phyloP scores from a whole-genome alignment of 176 grass and related monocot species.

The Puya raimondii region DNA sequence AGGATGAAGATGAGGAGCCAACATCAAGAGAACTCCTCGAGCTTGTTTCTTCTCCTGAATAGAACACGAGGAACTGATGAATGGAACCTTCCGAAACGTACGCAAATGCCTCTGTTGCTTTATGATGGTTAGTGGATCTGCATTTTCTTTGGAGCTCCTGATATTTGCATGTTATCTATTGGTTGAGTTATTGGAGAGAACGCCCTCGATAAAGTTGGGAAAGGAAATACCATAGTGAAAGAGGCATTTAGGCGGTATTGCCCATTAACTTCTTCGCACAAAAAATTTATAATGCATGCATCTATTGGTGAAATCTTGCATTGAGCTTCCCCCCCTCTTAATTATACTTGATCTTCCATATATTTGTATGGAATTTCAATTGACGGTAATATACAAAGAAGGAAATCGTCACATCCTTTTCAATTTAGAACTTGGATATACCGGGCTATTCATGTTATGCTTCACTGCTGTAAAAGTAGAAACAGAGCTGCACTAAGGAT shows the following conservation, averaged over 20 bases:
- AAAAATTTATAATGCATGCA: not conserved
- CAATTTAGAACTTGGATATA: no score
- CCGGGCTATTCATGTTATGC: no score
- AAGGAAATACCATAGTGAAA: not conserved
- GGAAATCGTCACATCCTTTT: not conserved
- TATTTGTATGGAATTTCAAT: not conserved
- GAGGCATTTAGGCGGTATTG: not conserved
- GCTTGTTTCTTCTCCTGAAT: constrained; percentile 54
- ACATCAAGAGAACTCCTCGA: constrained; percentile 53
- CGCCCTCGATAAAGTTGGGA: not conserved
- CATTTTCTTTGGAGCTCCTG: not conserved
- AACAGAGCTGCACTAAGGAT: no score
- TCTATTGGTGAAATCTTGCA: not conserved
- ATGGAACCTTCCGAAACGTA: not conserved
- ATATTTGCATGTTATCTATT: not conserved
- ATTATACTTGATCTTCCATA: not conserved
- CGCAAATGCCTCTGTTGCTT: not conserved
- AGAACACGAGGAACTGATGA: constrained; percentile 15
- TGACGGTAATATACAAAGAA: not conserved
- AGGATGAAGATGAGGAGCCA: constrained; percentile 52
- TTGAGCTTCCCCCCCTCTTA: not conserved
- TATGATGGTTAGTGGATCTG: not conserved
- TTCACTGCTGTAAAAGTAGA: no score
- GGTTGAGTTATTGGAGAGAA: not conserved
- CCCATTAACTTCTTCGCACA: not conserved